Evolutionary conservation across 495 filamentous ascomycete genomes (phyloP).

Genomic region (Penicillium lividum): DNA sequence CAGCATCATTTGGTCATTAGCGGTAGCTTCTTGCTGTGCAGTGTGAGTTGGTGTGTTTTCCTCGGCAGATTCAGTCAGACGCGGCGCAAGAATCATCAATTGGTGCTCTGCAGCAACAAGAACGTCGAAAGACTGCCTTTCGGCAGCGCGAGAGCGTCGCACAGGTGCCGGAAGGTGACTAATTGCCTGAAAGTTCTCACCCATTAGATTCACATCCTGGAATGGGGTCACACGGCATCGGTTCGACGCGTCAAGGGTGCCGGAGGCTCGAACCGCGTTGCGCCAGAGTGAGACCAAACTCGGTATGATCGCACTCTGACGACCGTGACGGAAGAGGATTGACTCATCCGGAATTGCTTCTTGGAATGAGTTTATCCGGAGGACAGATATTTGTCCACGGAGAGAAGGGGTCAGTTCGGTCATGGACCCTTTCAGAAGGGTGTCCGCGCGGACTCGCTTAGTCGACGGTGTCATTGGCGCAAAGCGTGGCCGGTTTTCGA

Average conservation of each 20-base stretch:
- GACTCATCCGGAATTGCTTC: slow-evolving; percentile 60
- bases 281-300: slow-evolving; percentile 69
- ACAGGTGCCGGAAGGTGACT: slow-evolving; percentile 50
- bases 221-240: slow-evolving; percentile 46
- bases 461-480: slow-evolving; percentile 86
- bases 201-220: slow-evolving; percentile 58
- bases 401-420: slow-evolving; percentile 34
- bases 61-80: slow-evolving; percentile 33
- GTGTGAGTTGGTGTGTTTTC: slow-evolving; percentile 7
- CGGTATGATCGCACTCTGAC: slow-evolving; percentile 61
- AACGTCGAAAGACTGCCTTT: slow-evolving; percentile 55
- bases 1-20: slow-evolving; percentile 47
- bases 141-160: slow-evolving; percentile 35
- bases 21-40: slow-evolving; percentile 24
- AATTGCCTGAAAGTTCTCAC: slow-evolving; percentile 64
- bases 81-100: slow-evolving; percentile 56
- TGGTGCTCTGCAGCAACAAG: slow-evolving; percentile 66
- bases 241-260: slow-evolving; percentile 53
- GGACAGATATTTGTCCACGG: slow-evolving; percentile 68
- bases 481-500: slow-evolving; percentile 56
- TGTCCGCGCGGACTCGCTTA: slow-evolving; percentile 59
- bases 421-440: slow-evolving; percentile 50
- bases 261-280: slow-evolving; percentile 58
- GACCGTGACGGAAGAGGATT: slow-evolving; percentile 67
- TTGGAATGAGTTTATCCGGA: slow-evolving; percentile 45